Conservation (phyloP, 495 filamentous ascomycete genomes). For the Aspergillus funiculosus region DNA sequence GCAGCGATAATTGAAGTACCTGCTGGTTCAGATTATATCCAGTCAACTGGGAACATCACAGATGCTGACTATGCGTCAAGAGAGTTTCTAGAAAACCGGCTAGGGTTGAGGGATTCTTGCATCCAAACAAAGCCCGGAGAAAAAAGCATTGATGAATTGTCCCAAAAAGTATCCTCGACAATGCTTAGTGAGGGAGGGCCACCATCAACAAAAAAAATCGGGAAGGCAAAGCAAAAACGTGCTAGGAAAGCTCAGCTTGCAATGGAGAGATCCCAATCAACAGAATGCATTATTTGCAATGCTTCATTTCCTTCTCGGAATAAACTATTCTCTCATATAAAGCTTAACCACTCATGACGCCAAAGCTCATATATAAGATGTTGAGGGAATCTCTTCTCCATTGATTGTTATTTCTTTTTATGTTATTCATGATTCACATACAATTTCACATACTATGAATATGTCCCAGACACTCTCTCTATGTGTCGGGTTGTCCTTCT, state of each 20-base stretch:
- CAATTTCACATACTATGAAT: too few relatives aligned
- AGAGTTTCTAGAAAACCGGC: constrained; percentile 36
- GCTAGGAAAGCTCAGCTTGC: constrained; percentile 68
- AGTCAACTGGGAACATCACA: background rate
- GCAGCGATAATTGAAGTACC: too few relatives aligned
- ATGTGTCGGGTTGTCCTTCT: too few relatives aligned
- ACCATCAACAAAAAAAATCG: constrained; percentile 48
- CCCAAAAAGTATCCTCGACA: constrained; percentile 22
- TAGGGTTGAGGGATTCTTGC: constrained; percentile 8
- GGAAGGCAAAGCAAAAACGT: constrained; percentile 84
- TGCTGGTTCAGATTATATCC: background rate
- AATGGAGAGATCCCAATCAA: constrained; percentile 27
- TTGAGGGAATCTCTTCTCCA: too few relatives aligned
- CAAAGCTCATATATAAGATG: constrained; percentile 17
- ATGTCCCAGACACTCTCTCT: too few relatives aligned
- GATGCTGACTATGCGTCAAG: constrained; percentile 40
- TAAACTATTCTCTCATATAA: constrained; percentile 69
- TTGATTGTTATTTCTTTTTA: too few relatives aligned
- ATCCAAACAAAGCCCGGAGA: background rate
- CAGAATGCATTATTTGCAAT: constrained; percentile 57
- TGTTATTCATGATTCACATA: too few relatives aligned
- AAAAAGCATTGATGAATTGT: constrained; percentile 16
- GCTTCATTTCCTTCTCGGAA: constrained; percentile 59
- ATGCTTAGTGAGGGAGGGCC: constrained; percentile 18
- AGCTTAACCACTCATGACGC: constrained; percentile 53